These are phyloP conservation scores for Glarea lozoyensis DNA, from an alignment of 495 filamentous ascomycete species.

Conservation along the genomic window DNA sequence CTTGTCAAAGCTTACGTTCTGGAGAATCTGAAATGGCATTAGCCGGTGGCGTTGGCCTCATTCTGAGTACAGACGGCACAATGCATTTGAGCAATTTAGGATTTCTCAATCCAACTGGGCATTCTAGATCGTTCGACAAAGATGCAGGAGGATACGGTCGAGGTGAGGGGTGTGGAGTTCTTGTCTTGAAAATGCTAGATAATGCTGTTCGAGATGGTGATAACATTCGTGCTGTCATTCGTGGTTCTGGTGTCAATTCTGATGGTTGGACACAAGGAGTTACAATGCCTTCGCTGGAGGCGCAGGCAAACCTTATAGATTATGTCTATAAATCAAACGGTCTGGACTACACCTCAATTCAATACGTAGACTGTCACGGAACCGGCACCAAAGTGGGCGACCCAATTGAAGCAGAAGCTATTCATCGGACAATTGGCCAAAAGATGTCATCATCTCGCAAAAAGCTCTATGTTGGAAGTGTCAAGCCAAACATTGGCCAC, in stretches of 20 bases:
- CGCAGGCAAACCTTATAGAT: conserved; percentile 46
- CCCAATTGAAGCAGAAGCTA: background rate
- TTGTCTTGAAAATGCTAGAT: conserved; percentile 51
- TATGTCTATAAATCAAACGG: conserved; percentile 37
- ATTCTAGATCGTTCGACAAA: conserved; percentile 52
- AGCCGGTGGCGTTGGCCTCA: conserved; percentile 29
- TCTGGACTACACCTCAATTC: no score
- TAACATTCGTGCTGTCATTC: conserved; percentile 52
- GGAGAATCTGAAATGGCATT: conserved; percentile 35
- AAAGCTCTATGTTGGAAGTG: conserved; percentile 43
- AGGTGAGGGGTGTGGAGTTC: conserved; percentile 49
- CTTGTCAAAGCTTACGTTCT: conserved; percentile 70
- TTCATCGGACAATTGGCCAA: no score
- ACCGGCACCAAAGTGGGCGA: conserved; percentile 31
- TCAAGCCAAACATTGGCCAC: conserved; percentile 51
- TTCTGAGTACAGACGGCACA: conserved; percentile 32
- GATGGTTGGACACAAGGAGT: conserved; percentile 51
- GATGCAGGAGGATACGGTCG: conserved; percentile 56
- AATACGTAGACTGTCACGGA: no score
- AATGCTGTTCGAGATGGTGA: conserved; percentile 47
- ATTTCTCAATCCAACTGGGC: conserved; percentile 30
- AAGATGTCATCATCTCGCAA: conserved; percentile 40
- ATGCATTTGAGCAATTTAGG: conserved; percentile 15
- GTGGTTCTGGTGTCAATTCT: conserved; percentile 31
- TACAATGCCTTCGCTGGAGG: conserved; percentile 43